Conservation (phyloP, 805 yeast species). For the Saturnispora sekii region DNA sequence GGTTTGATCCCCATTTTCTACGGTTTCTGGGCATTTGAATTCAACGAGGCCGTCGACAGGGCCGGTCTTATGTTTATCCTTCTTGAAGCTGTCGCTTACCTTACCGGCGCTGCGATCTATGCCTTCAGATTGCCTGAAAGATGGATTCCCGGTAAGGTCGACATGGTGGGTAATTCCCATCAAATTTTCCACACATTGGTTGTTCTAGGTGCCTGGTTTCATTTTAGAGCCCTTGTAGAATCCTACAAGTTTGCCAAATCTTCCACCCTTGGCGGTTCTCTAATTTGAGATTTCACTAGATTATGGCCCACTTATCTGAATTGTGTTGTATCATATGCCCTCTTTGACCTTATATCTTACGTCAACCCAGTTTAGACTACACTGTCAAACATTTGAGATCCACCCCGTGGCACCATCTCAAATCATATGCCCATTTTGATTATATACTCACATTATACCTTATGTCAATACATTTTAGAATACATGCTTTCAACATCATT, state of each 20-base stretch:
- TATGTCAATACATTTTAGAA: no score
- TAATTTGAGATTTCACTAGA: not conserved
- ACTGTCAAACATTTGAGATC: no score
- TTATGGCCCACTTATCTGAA: not conserved
- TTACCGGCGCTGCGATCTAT: constrained; percentile 69
- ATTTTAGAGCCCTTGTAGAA: constrained; percentile 51
- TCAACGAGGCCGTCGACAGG: constrained; percentile 36
- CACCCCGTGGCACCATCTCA: no score
- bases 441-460: no score
- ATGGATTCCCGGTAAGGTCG: constrained; percentile 51
- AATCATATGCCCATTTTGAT: no score
- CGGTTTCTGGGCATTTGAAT: constrained; percentile 44
- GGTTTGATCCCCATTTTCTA: constrained; percentile 60
- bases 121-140: constrained; percentile 76
- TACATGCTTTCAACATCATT: no score
- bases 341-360: not conserved
- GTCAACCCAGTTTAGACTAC: no score
- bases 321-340: not conserved
- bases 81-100: constrained; percentile 65
- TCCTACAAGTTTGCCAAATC: constrained; percentile 44
- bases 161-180: constrained; percentile 71
- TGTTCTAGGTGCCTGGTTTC: constrained; percentile 67
- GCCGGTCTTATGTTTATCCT: constrained; percentile 54
- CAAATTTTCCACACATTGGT: constrained; percentile 76
- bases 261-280: constrained; percentile 7